A percentile compares a stretch with the other conserved stretches of the same genome.
phyloP scores from a whole-genome alignment of 495 filamentous ascomycete species.

The Oleoguttula mirabilis region DNA sequence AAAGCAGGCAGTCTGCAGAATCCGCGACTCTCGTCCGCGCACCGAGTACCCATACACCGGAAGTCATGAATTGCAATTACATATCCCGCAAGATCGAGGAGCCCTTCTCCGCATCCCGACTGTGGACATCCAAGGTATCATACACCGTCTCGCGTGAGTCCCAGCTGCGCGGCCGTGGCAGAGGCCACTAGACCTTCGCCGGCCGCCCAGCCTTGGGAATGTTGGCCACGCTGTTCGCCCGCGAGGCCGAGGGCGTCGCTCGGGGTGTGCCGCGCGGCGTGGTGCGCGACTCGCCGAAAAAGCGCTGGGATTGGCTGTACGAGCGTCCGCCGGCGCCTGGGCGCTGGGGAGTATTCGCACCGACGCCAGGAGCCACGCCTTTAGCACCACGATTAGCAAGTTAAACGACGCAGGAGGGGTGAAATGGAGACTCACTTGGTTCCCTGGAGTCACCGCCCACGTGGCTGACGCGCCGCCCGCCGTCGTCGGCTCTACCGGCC shows the following conservation, averaged over 20 bases:
- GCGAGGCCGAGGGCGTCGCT: slow-evolving; percentile 5
- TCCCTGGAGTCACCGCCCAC: not conserved
- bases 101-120: too few species aligned
- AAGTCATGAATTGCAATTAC: too few species aligned
- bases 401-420: not conserved
- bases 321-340: slow-evolving; percentile 3
- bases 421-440: too few species aligned
- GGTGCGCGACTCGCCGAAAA: slow-evolving; percentile 14
- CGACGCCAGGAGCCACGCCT: too few species aligned
- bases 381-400: too few species aligned
- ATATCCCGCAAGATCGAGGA: too few species aligned
- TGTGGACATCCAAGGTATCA: too few species aligned
- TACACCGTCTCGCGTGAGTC: too few species aligned
- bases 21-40: too few species aligned
- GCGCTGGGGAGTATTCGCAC: not conserved
- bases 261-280: slow-evolving; percentile 12
- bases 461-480: slow-evolving; percentile 11
- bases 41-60: too few species aligned
- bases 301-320: slow-evolving; percentile 12
- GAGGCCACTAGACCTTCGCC: not conserved
- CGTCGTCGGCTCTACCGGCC: slow-evolving; percentile 12
- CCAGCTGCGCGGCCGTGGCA: too few species aligned
- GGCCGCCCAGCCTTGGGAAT: not conserved
- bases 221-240: slow-evolving; percentile 6
- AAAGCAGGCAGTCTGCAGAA: too few species aligned